phyloP scores from a whole-genome alignment of 805 yeast genomes.

The Barnettozyma californica region DNA sequence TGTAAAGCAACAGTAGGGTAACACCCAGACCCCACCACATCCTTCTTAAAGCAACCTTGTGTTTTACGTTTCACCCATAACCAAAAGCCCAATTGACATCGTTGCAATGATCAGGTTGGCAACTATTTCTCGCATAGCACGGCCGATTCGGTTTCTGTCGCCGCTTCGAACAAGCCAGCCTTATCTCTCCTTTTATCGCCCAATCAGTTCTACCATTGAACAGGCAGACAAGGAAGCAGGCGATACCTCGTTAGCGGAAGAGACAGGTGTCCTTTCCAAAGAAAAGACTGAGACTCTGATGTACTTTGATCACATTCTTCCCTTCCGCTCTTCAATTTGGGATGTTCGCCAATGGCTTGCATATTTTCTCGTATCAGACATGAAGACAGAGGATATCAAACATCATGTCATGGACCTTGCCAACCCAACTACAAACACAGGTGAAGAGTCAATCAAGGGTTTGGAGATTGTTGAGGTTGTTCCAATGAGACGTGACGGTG shows the following conservation, averaged over 20 bases:
- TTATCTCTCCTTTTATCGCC: background rate
- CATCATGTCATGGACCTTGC: conserved; percentile 36
- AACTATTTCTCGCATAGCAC: background rate
- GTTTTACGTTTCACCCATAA: background rate
- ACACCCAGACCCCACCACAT: no score
- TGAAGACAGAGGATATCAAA: conserved; percentile 34
- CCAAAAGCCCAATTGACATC: background rate
- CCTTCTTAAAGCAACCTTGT: no score
- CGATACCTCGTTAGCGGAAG: conserved; percentile 48
- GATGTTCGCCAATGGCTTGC: conserved; percentile 41
- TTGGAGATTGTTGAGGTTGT: conserved; percentile 53
- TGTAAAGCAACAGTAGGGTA: no score
- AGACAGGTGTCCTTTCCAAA: conserved; percentile 52
- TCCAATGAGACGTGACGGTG: conserved; percentile 82
- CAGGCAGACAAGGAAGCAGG: conserved; percentile 45
- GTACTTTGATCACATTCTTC: conserved; percentile 52
- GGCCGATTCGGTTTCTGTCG: background rate
- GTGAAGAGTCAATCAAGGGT: conserved; percentile 31
- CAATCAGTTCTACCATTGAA: conserved; percentile 24
- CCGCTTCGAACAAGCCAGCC: background rate
- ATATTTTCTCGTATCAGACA: conserved; percentile 30
- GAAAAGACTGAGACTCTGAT: conserved; percentile 44
- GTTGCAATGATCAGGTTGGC: background rate
- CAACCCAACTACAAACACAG: conserved; percentile 27
- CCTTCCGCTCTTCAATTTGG: conserved; percentile 39